Evolutionary conservation across 192 early-diverging fungal genomes (phyloP), one percentile per base, ranked within the genome.

Genomic region (Lobulomyces angularis): DNA sequence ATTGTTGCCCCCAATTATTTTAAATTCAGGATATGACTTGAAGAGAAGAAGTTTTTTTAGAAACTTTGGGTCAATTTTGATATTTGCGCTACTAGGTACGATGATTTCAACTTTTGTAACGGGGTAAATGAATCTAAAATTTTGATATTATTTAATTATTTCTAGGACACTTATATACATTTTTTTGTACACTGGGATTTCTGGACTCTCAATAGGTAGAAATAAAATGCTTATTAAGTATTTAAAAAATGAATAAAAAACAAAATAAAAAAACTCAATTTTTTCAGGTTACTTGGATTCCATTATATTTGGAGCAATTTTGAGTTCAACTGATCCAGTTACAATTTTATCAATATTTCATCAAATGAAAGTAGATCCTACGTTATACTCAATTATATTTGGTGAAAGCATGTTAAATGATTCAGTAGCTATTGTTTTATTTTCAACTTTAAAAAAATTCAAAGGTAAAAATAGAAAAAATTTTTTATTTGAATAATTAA

Each of bases 341-440:
- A 95, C 94, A 0, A 84, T 97, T 20, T 65, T 97, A 42, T 82
- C 94, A 3, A 86, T 97, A 27, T 95, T 97, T 56, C 74, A 87
- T 45, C 87, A 91, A 48, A 66, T 90, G 41, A 74, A 79, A 43
- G 94, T 97, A 27, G 94, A 97, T 41, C 88, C 90, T 2, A 81
- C 86, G 61, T 56, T 97, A 32, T 95, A 88, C 56, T 83, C 94
- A 3, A 84, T 97, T 39, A 89, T 97, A 30, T 97, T 91, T 61
- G 94, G 94, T 25, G 94, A 97, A 54, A 83, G 78, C 20, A 69
- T 95, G 26, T 66, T 97, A 25, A 97, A 97, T 48, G 94, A 97
- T 48, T 86, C 88, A n/a, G 90, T 93, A 1, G 85, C 90, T 1
- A 97, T 95, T 56, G 93, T 95, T n/a, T 64, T 97, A 41, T 90